Evolutionary conservation across 257 asterid genomes (phyloP), one percentile per base, ranked within the genome.

Genomic region (Fraxinus cuspidata): DNA sequence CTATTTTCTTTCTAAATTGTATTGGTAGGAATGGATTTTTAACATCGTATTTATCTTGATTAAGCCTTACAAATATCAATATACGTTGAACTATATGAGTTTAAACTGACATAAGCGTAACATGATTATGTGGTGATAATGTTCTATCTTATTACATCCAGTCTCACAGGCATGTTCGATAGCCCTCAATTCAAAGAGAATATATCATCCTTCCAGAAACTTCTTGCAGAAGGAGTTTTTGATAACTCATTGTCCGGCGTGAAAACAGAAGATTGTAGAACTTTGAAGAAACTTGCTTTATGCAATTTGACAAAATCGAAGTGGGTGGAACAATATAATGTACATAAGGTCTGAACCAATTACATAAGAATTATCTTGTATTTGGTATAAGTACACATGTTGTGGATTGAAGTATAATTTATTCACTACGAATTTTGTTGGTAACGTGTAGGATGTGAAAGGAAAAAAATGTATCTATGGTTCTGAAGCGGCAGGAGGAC

Each of bases 201-300:
- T 68, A 18, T 90, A 76, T 80, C 84, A 64, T 84, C 87, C 78
- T 92, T 90, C 88, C 96, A 92, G 84, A 90, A 86, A 80, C 91
- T 92, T 77, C 94, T 92, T 25, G 88, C 87, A 12, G 94, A 87
- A 72, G 97, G 96, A 63, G 88, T 89, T 80, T 84, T 90, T 10
- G 96, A 90, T 76, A 87, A 84, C 88, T 83, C 94, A 5, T 68
- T 85, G 11, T 42, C 88, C 13, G 91, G 91, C 73, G 74, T 85
- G 80, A 84, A 82, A 72, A 40, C 82, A 49, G 93, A 90, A 77
- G 96, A 90, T 71, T 83, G 87, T 65, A 84, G 83, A 79, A 77
- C 72, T 82, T 76, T 92, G 79, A 92, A 87, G 93, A 87, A 85
- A 77, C 76, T 78, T 42, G 80, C 87, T 60, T 82, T 92, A 64